Percentiles rank a stretch among this genome's conserved stretches.
Conservation (phyloP, 2,329 filamentous ascomycete species). For the Spiromastix sp. region DNA sequence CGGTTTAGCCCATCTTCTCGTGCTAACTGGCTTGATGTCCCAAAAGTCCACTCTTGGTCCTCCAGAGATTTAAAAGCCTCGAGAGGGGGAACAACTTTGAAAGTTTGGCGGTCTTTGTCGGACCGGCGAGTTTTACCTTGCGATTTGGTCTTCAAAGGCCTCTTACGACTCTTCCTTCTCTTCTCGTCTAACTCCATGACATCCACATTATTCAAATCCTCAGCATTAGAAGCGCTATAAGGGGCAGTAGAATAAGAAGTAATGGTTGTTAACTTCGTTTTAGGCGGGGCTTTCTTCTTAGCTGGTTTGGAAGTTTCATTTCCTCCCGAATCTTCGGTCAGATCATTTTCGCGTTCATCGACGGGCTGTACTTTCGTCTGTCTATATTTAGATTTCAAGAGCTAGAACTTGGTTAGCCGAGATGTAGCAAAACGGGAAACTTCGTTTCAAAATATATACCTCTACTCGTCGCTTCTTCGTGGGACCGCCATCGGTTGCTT, state of each 20-base stretch:
- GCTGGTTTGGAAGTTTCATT: no score
- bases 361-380: not conserved
- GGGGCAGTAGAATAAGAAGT: slow-evolving; percentile 67
- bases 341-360: not conserved
- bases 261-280: slow-evolving; percentile 66
- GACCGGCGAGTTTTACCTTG: slow-evolving; percentile 33
- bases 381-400: not conserved
- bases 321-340: slow-evolving; percentile 6
- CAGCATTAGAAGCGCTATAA: slow-evolving; percentile 40
- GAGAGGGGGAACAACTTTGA: slow-evolving; percentile 55
- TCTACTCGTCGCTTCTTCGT: slow-evolving; percentile 30
- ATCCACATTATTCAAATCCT: slow-evolving; percentile 29
- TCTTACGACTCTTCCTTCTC: slow-evolving; percentile 14
- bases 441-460: slow-evolving; percentile 14
- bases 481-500: slow-evolving; percentile 15
- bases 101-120: slow-evolving; percentile 42
- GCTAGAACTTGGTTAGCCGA: slow-evolving; percentile 2
- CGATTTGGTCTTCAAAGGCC: slow-evolving; percentile 12
- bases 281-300: slow-evolving; percentile 37
- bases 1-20: slow-evolving; percentile 62
- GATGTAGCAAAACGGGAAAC: not conserved
- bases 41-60: slow-evolving; percentile 70
- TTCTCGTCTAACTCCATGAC: slow-evolving; percentile 15
- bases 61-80: slow-evolving; percentile 56
- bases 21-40: slow-evolving; percentile 74